These are phyloP conservation scores for Ophiosphaerella narmari DNA, from an alignment of 2,329 filamentous ascomycete species.

Conservation along the genomic window DNA sequence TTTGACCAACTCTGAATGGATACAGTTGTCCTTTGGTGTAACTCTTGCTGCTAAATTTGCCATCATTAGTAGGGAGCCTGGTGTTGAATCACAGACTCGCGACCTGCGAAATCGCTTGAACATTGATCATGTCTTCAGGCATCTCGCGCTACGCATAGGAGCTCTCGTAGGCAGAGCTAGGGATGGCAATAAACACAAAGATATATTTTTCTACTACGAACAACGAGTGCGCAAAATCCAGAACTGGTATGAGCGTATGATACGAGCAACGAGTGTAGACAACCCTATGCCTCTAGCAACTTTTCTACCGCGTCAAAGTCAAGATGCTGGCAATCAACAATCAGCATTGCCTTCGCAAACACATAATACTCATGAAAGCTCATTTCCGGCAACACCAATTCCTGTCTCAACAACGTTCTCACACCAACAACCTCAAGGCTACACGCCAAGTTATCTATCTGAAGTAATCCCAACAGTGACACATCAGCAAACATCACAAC, in stretches of 20 bases:
- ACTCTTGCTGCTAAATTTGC: slow-evolving; percentile 38
- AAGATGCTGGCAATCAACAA: slow-evolving; percentile 3
- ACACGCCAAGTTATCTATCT: neutral
- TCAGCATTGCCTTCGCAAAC: neutral
- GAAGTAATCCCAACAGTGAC: neutral
- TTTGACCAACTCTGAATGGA: slow-evolving; percentile 48
- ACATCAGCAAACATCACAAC: slow-evolving; percentile 1
- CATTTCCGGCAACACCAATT: slow-evolving; percentile 6
- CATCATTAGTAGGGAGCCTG: slow-evolving; percentile 30
- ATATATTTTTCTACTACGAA: slow-evolving; percentile 35
- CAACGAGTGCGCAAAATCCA: slow-evolving; percentile 33
- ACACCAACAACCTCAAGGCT: slow-evolving; percentile 21
- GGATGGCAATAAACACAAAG: slow-evolving; percentile 27
- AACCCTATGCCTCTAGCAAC: slow-evolving; percentile 13
- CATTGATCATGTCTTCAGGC: slow-evolving; percentile 33
- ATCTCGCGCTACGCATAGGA: slow-evolving; percentile 29
- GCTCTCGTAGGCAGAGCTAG: slow-evolving; percentile 28
- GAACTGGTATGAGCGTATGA: slow-evolving; percentile 37
- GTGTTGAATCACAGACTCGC: slow-evolving; percentile 29
- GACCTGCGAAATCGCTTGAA: slow-evolving; percentile 33
- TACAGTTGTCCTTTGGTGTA: slow-evolving; percentile 46
- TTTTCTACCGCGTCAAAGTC: neutral
- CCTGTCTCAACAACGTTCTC: slow-evolving; percentile 20
- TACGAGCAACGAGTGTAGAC: slow-evolving; percentile 17
- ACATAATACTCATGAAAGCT: neutral